Evolutionary conservation across 306 rosid genomes (phyloP).

Genomic region (Cicer judaicum): DNA sequence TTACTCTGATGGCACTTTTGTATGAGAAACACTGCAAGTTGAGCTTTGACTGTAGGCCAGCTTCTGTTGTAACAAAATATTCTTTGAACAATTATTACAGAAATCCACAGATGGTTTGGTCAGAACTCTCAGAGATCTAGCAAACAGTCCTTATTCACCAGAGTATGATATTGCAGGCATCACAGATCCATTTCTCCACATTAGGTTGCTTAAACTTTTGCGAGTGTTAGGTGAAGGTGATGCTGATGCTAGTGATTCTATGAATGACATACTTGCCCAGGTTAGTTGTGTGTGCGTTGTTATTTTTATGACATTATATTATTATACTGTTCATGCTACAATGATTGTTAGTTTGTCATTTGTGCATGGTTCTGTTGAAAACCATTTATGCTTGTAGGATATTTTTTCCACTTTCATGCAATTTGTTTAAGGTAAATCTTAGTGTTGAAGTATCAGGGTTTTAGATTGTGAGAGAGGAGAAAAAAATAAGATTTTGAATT

Average conservation of each 20-base stretch:
- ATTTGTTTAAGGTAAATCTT: slow-evolving; percentile 22
- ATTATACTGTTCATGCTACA: slow-evolving; percentile 14
- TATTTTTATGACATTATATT: slow-evolving; percentile 32
- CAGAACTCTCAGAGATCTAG: slow-evolving; percentile 85
- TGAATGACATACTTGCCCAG: slow-evolving; percentile 99
- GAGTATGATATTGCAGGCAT: slow-evolving; percentile 98
- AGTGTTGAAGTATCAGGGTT: not conserved
- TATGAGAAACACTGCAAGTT: slow-evolving; percentile 31
- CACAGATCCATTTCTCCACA: slow-evolving; percentile 95
- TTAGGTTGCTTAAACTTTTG: slow-evolving; percentile 87
- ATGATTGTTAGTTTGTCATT: slow-evolving; percentile 28
- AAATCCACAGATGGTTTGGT: slow-evolving; percentile 88
- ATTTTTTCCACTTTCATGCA: slow-evolving; percentile 33
- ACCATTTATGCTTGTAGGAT: slow-evolving; percentile 25
- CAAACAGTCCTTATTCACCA: slow-evolving; percentile 91
- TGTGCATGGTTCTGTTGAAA: slow-evolving; percentile 34
- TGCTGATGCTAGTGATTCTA: slow-evolving; percentile 86
- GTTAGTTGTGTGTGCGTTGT: slow-evolving; percentile 50
- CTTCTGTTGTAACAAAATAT: slow-evolving; percentile 39
- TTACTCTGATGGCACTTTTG: slow-evolving; percentile 21
- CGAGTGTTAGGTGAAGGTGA: slow-evolving; percentile 92
- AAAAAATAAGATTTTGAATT: not conserved
- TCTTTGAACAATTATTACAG: slow-evolving; percentile 58
- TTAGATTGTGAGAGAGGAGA: slow-evolving; percentile 4
- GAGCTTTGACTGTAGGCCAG: slow-evolving; percentile 27